Base-by-base conservation (phyloP, 495 filamentous ascomycete species). In the Neurospora sublineolata region DNA sequence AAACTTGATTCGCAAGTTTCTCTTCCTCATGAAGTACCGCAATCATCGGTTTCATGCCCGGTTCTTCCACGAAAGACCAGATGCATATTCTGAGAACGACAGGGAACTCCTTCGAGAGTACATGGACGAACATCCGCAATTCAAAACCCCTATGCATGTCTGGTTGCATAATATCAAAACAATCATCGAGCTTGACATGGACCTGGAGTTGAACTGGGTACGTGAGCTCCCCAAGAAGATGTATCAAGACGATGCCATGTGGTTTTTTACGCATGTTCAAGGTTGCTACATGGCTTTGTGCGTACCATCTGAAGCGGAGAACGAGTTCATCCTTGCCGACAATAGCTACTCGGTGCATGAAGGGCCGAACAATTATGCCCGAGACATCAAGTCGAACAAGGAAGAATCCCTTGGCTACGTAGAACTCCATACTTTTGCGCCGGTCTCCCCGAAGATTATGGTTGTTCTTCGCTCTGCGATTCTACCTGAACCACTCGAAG, bases 271-370 rank as follows among this genome's bases (percentile, higher is more conserved):
- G 2, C 78, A 87, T 74, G 72, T 75, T 6, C 72, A 82, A 37
- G 69, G 20, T 10, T 81, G 73, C 38, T 88, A 83, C 75, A 79
- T 86, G 72, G 76, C 84, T 8, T 77, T 88, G 58, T 84, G 82
- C 72, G 84, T 80, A 30, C 85, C 85, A 1, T 39, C 69, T 0
- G 68, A 79, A 5, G 38, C 67, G 3, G 74, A 76, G 1, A 79
- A 82, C 14, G 86, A 87, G 60, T 88, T 87, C 72, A 69, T 88
- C 27, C 75, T 88, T 33, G 83, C 86, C 0, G 81, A 87, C 27
- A 82, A 84, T 38, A 76, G 76, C 40, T 87, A 84, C 72, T 77
- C 76, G 41, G 73, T 87, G 16, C 77, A 79, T 69, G 86, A 88
- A 74, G 86, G 86, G 3, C 83, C 84, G 4, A 75, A 64, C n/a